phyloP scores from a whole-genome alignment of 2,329 filamentous ascomycete species.

The Calonectria crousiana region DNA sequence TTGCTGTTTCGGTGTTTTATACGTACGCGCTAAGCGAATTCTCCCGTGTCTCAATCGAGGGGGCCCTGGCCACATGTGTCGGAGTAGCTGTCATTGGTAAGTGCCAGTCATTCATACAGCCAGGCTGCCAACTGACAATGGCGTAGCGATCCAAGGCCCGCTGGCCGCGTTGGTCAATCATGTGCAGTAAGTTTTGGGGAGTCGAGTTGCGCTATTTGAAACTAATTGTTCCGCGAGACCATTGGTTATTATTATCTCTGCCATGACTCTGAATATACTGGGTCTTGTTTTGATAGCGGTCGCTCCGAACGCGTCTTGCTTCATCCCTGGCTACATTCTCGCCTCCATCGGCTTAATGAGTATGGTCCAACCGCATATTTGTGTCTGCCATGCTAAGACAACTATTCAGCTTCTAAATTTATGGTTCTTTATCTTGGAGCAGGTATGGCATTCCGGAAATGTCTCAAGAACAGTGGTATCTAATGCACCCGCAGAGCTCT shows the following conservation, averaged over 20 bases:
- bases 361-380: background rate
- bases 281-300: background rate
- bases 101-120: background rate
- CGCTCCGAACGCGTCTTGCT: background rate
- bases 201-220: accelerated
- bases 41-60: background rate
- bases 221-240: background rate
- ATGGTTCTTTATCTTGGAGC: background rate
- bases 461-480: background rate
- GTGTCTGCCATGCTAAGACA: background rate
- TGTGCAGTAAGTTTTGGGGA: background rate
- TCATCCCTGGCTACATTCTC: background rate
- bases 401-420: background rate
- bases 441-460: background rate
- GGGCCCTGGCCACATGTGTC: background rate
- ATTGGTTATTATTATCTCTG: background rate
- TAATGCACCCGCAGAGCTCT: background rate
- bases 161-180: background rate
- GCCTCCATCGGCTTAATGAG: background rate
- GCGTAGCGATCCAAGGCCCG: background rate
- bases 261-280: background rate
- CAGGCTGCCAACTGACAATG: background rate
- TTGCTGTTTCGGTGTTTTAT: background rate
- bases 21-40: background rate
- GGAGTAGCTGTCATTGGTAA: background rate